A percentile compares a stretch with the other conserved stretches of the same genome.
Evolutionary conservation across 345 rosid species (phyloP).

Genomic region (Cardamine resedifolia): DNA sequence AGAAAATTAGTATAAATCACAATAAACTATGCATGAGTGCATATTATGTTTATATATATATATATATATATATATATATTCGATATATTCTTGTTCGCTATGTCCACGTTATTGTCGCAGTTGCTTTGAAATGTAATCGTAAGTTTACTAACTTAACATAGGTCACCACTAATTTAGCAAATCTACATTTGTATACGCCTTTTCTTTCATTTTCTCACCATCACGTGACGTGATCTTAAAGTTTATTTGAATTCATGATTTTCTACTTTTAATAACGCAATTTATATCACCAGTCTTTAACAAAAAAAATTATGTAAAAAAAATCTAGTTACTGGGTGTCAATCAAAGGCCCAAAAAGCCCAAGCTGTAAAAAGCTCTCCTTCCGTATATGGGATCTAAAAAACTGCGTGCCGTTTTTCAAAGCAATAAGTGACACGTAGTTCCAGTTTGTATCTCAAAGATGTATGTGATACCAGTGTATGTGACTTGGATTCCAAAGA

Average conservation of each 20-base stretch:
- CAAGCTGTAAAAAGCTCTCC: neutral
- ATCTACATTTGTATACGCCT: neutral
- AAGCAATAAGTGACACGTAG: neutral
- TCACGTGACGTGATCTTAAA: neutral
- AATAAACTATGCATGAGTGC: neutral
- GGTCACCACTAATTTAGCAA: neutral
- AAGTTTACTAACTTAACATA: neutral
- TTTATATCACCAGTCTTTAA: neutral
- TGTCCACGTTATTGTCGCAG: neutral
- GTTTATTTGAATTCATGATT: neutral
- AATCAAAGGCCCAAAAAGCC: neutral
- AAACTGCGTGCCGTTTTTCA: neutral
- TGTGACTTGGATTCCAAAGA: constrained; percentile 21
- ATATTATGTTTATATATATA: too few relatives aligned
- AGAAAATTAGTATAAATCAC: neutral
- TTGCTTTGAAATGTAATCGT: neutral
- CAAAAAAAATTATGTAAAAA: neutral
- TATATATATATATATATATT: too few relatives aligned
- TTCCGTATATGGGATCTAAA: neutral
- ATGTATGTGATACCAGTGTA: constrained; percentile 7
- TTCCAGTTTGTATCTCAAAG: neutral
- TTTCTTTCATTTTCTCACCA: neutral
- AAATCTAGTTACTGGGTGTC: neutral
- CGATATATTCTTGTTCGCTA: too few relatives aligned
- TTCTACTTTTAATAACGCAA: neutral